Base-by-base conservation (phyloP, 2,329 filamentous ascomycete genomes). In the Cladorrhinum sp. region DNA sequence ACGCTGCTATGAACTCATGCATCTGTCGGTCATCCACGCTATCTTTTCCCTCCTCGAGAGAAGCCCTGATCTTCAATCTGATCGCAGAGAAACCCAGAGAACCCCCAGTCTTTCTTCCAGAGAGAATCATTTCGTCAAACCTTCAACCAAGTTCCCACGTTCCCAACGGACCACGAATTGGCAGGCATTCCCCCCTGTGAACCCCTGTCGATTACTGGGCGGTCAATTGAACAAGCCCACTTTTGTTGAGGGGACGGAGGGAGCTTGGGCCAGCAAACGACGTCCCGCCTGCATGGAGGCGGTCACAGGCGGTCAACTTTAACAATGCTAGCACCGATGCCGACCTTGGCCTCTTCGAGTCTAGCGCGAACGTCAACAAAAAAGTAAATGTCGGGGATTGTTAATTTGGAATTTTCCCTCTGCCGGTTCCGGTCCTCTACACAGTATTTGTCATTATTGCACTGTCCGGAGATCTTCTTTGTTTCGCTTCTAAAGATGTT, bases 351-450 rank as follows among this genome's bases (percentile, higher is more conserved):
- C 54, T 54, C 20, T 58, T 64, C 18, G 14, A 39, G 62, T 39
- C 39, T 66, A 66, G 65, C 60, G 61, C 49, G 12, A n/a, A n/a
- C 30, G 66, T 64, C 66, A 68, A 67, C 66, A 67, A 67, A 66
- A 54, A 55, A 55, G 36, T 5, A 63, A 56, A 50, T 16, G 28
- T 36, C 48, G 26, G 26, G 26, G 26, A 30, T 30, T 30, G 26
- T 30, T 30, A 30, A 30, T 30, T 30, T 30, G 26, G 36, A 42
- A 42, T 3, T 7, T 42, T 42, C 36, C 26, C 5, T 30, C 26
- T 30, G 26, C 26, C 36, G 36, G 16, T 42, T 42, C 36, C 36
- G 36, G 10, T 14, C 10, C 36, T n/a, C 36, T 42, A 42, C 16
- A 42, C 36, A 42, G 36, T 42, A n/a, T 30, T 10, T 30, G 26